Evolutionary conservation across 192 early-diverging fungal species (phyloP), one percentile per base, ranked within the genome.

Genomic region (Podila epicladia): DNA sequence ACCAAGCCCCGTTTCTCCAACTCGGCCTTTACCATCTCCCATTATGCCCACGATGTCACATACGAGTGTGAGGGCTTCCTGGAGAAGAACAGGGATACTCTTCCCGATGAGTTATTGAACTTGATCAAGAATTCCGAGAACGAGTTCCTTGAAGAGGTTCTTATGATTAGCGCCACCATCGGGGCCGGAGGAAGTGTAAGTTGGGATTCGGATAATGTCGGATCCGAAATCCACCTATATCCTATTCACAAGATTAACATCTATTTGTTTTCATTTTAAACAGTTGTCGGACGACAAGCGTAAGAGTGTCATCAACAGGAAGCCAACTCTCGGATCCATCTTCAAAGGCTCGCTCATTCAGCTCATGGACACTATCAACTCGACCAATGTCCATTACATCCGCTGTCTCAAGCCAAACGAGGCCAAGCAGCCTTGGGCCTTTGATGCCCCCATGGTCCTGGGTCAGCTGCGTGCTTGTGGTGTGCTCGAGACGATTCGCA

Each of bases 341-440:
- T 99, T 99, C 90, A 98, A 97, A 85, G 82, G 84, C 38, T 98
- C 97, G n/a, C 88, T 99, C 65, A 94, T 97, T 28, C 91, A 90
- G 65, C 88, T 99, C 33, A 98, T 99, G 98, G 95, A 94, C 50
- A 99, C 97, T 8, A 95, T 99, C 73, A 91, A 92, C 64, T 86
- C 89, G 24, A 99, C 98, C 57, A 93, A 98, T 67, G 93, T 93
- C 62, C 95, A 97, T 80, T 99, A 99, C 78, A 99, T 99, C 69
- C 95, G 98, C 73, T 99, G 98, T 89, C 97, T 99, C 86, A 99
- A 99, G 85, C 97, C 98, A 26, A 99, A 99, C 85, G 95, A 95
- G 74, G 92, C 90, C 66, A 99, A 99, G 84, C 86, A 87, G 2
- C 91, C 97, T 15, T 99, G 97, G 91, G 89, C 70, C 58, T 98